These are phyloP conservation scores for Wallacemonas sp. DNA, from an alignment of 208 protist genomes.

Conservation along the genomic window DNA sequence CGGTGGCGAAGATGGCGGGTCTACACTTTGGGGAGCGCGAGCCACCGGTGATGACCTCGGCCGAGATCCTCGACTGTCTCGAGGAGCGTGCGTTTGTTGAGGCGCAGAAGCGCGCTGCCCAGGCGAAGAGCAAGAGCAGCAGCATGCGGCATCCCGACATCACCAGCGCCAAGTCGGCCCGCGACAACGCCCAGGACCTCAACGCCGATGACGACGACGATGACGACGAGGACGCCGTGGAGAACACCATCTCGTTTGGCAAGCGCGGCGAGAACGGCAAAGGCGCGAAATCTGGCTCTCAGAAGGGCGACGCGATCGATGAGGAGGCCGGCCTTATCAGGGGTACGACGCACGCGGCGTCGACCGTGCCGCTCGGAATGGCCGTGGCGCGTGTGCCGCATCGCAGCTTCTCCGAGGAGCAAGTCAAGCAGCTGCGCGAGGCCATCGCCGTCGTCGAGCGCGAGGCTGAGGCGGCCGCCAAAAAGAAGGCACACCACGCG, in stretches of 20 bases:
- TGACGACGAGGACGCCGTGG: conserved; percentile 13
- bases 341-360: not conserved
- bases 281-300: not conserved
- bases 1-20: conserved; percentile 60
- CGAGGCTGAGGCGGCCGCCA: conserved; percentile 26
- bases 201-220: conserved; percentile 5
- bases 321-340: not conserved
- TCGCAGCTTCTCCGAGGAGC: conserved; percentile 30
- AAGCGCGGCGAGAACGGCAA: not conserved
- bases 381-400: conserved; percentile 36
- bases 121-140: not conserved
- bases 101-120: not conserved
- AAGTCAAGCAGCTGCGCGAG: conserved; percentile 30
- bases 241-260: conserved; percentile 16
- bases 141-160: not conserved
- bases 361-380: conserved; percentile 22
- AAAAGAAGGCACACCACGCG: conserved; percentile 7
- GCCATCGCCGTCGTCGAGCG: conserved; percentile 32
- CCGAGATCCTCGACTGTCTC: conserved; percentile 22
- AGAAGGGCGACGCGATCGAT: not conserved
- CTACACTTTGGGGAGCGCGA: conserved; percentile 76
- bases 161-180: not conserved
- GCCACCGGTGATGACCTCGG: conserved; percentile 19
- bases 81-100: conserved; percentile 3
- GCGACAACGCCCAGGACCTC: not conserved